phyloP scores from a whole-genome alignment of 768 basidiomycete genomes.

The Trichaptum fuscoviolaceum region DNA sequence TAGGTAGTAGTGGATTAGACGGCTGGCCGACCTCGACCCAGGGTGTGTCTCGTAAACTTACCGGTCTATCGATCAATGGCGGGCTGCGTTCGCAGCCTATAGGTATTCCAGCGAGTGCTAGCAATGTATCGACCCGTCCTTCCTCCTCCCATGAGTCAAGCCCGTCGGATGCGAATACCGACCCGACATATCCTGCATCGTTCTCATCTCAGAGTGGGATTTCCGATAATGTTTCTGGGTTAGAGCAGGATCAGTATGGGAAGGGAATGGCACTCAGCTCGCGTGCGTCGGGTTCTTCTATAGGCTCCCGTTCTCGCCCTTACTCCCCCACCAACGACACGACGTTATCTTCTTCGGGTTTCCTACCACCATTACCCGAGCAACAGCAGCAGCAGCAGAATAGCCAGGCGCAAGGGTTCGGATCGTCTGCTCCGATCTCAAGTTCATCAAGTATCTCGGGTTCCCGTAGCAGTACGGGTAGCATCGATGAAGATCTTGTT shows the following conservation, averaged over 20 bases:
- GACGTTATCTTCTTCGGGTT: not conserved
- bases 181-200: constrained; percentile 4
- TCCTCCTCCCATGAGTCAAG: constrained; percentile 12
- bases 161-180: constrained; percentile 7
- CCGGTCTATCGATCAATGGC: constrained; percentile 2
- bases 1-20: not conserved
- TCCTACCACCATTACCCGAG: not conserved
- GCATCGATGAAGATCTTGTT: constrained; percentile 29
- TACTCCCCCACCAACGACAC: constrained; percentile 8
- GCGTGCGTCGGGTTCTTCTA: constrained; percentile 4
- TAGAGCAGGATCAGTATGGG: not conserved
- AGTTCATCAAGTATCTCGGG: constrained; percentile 41
- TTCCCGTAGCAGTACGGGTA: constrained; percentile 21
- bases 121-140: constrained; percentile 8
- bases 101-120: not conserved
- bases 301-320: constrained; percentile 5
- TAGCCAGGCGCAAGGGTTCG: not conserved
- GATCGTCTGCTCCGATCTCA: not conserved
- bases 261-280: constrained; percentile 5
- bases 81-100: not conserved
- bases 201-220: constrained; percentile 1
- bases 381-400: not conserved
- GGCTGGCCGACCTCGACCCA: constrained; percentile 4
- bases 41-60: constrained; percentile 8
- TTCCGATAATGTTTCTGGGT: not conserved